Percentiles rank a stretch among this genome's conserved stretches.
Conservation (phyloP, 1,284 basidiomycete species). For the Xanthoconium separans region DNA sequence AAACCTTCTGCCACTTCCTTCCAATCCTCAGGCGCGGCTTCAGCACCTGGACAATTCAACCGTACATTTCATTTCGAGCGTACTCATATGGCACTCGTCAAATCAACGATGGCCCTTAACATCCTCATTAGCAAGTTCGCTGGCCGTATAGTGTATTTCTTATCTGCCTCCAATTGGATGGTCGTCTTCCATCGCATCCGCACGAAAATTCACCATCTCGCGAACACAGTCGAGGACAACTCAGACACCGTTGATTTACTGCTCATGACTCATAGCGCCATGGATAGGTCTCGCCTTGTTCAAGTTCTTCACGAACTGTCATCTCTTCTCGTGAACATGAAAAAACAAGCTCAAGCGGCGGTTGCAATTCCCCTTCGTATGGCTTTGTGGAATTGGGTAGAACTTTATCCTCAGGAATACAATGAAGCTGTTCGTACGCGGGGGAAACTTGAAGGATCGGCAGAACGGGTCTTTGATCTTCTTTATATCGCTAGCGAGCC, state of each 20-base stretch:
- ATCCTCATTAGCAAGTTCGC: conserved; percentile 65
- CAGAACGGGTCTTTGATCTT: conserved; percentile 82
- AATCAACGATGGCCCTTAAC: conserved; percentile 56
- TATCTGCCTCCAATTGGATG: conserved; percentile 90
- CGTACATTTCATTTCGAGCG: conserved; percentile 59
- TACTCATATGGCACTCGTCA: conserved; percentile 63
- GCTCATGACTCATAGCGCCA: conserved; percentile 69
- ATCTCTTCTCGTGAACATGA: conserved; percentile 83
- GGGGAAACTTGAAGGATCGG: conserved; percentile 72
- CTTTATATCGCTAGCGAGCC: conserved; percentile 60
- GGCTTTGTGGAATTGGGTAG: conserved; percentile 93
- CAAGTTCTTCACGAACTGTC: conserved; percentile 78
- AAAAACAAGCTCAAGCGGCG: conserved; percentile 70
- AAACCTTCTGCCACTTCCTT: conserved; percentile 36
- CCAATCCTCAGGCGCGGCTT: conserved; percentile 26
- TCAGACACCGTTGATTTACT: conserved; percentile 73
- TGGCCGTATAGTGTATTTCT: conserved; percentile 81
- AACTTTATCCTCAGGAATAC: conserved; percentile 79
- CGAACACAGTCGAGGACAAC: conserved; percentile 50
- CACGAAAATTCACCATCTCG: conserved; percentile 67
- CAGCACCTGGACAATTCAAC: conserved; percentile 21
- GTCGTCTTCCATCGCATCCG: conserved; percentile 77
- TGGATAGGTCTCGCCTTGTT: conserved; percentile 64
- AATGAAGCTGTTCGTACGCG: conserved; percentile 66
- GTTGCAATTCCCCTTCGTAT: conserved; percentile 75